Evolutionary conservation across 208 protist genomes (phyloP).

Genomic region (Phytomonas sp.): DNA sequence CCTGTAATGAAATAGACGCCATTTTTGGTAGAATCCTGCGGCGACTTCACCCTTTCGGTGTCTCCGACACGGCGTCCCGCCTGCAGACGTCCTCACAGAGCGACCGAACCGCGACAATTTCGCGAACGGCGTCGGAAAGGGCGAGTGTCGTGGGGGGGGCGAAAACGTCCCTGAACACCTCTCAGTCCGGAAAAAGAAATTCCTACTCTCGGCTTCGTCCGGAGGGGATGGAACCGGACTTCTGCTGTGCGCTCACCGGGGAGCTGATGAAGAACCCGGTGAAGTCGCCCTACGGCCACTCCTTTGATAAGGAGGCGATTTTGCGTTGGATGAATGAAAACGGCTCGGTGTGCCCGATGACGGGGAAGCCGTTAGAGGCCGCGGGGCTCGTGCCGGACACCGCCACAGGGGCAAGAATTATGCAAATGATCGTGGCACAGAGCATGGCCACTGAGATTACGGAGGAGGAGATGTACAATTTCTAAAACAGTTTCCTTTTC

Average conservation of each 20-base stretch:
- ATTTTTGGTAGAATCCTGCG: constrained; percentile 41
- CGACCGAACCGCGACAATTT: no score
- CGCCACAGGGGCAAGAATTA: constrained; percentile 57
- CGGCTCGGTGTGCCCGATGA: constrained; percentile 87
- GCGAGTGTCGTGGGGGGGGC: not conserved
- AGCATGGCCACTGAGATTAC: constrained; percentile 52
- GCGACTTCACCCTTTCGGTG: constrained; percentile 28
- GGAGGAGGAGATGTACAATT: constrained; percentile 86
- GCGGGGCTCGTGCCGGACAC: constrained; percentile 55
- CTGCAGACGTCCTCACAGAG: no score
- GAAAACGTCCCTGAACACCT: no score
- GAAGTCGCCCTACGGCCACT: constrained; percentile 83
- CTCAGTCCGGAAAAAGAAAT: no score
- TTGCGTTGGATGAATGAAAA: constrained; percentile 81
- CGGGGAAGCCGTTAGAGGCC: constrained; percentile 67
- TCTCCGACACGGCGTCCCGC: no score
- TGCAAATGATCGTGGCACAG: constrained; percentile 72
- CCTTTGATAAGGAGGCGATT: constrained; percentile 81
- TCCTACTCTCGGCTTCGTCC: no score
- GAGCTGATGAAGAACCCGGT: constrained; percentile 89
- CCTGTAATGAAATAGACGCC: constrained; percentile 54
- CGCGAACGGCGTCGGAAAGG: not conserved
- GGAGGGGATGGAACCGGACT: constrained; percentile 38
- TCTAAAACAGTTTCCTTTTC: constrained; percentile 25
- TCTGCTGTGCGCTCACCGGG: constrained; percentile 82